Evolutionary conservation across 768 basidiomycete species (phyloP), one percentile per base, ranked within the genome.

Genomic region (Porphyrellus cyaneotinctus): DNA sequence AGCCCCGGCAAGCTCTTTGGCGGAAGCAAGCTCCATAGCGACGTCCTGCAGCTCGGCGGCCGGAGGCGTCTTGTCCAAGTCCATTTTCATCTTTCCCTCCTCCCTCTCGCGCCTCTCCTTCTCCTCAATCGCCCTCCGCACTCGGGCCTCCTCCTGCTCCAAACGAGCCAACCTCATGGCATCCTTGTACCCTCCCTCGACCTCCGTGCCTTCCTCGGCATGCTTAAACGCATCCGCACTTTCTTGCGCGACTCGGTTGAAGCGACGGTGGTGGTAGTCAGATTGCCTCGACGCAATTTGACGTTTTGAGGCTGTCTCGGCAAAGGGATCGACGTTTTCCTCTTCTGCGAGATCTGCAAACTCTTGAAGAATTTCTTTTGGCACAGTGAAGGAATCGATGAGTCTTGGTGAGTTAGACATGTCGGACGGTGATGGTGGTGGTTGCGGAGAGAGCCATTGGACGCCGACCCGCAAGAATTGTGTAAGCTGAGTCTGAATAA

Each of bases 281-380:
- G 85, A 88, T 74, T 97, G 92, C 46, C 95, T 82, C 35, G 89
- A 78, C 22, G 95, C 91, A 66, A 98, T 91, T 76, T 97, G 95
- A 54, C 91, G 89, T 64, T 90, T 86, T 50, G 86, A 88, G 45
- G 94, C 90, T 13, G 92, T 95, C 74, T 95, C 93, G 46, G 90
- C 91, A 64, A 92, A 92, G 20, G 90, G 91, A 68, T 95, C 91
- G 64, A 89, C 70, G 71, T 95, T 80, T 64, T 97, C 95, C 65
- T 94, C 92, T 63, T 97, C 95, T 15, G 91, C 93, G 67, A 95
- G 81, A 51, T 93, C 86, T 26, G 87, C 88, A 58, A 98, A 97
- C 72, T 98, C 97, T 69, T 92, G 82, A 36, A 98, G 80, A 47
- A 98, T 78, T 53, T 98, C 94, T 74, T 91, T 95, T 13, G 94